Conservation (phyloP, 352 stramenopile species). For the Bremia lactucae region DNA sequence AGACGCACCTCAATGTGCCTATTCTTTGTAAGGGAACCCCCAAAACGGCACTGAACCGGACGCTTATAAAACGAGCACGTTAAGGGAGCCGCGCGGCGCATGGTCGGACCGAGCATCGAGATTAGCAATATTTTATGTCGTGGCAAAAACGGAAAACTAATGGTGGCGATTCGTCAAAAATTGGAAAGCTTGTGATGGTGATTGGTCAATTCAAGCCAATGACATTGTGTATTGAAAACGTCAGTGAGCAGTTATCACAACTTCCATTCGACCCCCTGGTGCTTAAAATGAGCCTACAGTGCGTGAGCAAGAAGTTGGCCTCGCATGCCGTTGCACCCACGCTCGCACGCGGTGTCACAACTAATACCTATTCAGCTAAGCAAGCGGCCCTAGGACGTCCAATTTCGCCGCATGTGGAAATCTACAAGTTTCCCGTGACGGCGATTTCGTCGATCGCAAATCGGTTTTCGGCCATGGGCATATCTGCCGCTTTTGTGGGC, state of each 20-base stretch:
- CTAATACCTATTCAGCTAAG: constrained; percentile 64
- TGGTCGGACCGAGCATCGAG: constrained; percentile 36
- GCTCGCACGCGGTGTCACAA: constrained; percentile 23
- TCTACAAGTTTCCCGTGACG: constrained; percentile 91
- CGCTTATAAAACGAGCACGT: constrained; percentile 35
- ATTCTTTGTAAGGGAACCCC: constrained; percentile 74
- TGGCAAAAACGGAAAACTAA: too few species aligned
- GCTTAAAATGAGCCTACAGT: constrained; percentile 23
- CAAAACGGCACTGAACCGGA: constrained; percentile 58
- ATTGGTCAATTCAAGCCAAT: constrained; percentile 7
- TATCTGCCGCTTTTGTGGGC: constrained; percentile 75
- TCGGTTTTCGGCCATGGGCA: constrained; percentile 81
- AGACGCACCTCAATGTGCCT: constrained; percentile 64
- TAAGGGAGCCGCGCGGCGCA: constrained; percentile 31
- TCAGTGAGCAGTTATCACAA: constrained; percentile 13
- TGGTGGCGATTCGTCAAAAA: too few species aligned
- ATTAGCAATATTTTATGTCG: constrained; percentile 5
- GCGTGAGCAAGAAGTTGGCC: constrained; percentile 22
- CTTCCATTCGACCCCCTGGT: constrained; percentile 1
- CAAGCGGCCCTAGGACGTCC: constrained; percentile 85
- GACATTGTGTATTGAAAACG: constrained; percentile 1
- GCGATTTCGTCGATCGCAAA: constrained; percentile 93
- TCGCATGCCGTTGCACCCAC: constrained; percentile 10
- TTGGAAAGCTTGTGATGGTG: too few species aligned
- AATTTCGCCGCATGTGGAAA: constrained; percentile 92